Evolutionary conservation across 1,284 basidiomycete genomes (phyloP).

Genomic region (Pisolithus thermaeus): DNA sequence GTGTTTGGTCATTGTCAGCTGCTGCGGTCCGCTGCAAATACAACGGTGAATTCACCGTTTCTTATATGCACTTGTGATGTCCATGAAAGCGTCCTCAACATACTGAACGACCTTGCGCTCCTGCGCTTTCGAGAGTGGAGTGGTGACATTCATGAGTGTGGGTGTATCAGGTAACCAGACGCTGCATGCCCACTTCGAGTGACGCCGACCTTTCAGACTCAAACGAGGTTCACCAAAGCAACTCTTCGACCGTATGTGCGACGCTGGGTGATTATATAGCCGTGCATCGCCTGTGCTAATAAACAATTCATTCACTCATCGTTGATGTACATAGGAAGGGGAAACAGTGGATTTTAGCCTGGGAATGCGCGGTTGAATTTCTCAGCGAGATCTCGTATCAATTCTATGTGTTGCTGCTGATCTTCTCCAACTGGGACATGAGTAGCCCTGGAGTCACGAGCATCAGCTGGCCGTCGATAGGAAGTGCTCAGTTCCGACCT

Average conservation of each 20-base stretch:
- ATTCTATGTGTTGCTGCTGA: conserved; percentile 90
- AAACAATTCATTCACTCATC: conserved; percentile 44
- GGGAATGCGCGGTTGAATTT: conserved; percentile 72
- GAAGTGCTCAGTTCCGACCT: conserved; percentile 40
- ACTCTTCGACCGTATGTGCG: too few relatives aligned
- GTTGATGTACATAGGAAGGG: conserved; percentile 66
- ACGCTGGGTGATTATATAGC: too few relatives aligned
- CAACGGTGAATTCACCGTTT: conserved; percentile 49
- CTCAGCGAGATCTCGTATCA: conserved; percentile 80
- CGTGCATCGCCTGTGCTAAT: too few relatives aligned
- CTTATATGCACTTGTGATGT: conserved; percentile 60
- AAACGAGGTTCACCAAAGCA: too few relatives aligned
- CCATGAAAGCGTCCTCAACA: conserved; percentile 57
- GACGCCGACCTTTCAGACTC: too few relatives aligned
- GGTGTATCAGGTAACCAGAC: neutral
- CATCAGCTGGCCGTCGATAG: conserved; percentile 1
- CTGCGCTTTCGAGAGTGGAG: conserved; percentile 39
- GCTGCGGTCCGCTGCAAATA: neutral
- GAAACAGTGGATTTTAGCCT: conserved; percentile 49
- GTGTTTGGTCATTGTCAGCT: conserved; percentile 1
- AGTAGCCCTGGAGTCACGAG: conserved; percentile 54
- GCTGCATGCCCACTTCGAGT: too few relatives aligned
- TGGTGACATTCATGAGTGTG: neutral
- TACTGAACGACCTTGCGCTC: conserved; percentile 59
- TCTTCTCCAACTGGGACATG: conserved; percentile 96